Evolutionary conservation across 306 rosid genomes (phyloP).

Genomic region (Acmispon strigosus): DNA sequence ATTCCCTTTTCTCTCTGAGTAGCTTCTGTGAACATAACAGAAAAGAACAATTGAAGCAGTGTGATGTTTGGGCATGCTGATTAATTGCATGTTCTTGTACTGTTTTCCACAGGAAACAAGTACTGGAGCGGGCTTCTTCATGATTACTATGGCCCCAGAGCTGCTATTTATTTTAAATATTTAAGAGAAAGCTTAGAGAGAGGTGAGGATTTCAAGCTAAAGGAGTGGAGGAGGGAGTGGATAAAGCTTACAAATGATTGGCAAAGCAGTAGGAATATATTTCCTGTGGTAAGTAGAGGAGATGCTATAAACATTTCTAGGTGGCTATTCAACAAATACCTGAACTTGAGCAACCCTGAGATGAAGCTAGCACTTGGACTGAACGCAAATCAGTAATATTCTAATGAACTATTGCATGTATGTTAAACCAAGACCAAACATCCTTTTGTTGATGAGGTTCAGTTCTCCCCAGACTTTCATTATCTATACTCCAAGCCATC

Average conservation of each 20-base stretch:
- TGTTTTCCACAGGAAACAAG: conserved; percentile 53
- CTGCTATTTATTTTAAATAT: conserved; percentile 75
- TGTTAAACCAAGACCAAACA: conserved; percentile 11
- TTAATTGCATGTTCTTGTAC: background rate
- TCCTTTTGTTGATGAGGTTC: background rate
- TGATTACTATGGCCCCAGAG: conserved; percentile 82
- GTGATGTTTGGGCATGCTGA: background rate
- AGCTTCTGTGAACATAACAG: background rate
- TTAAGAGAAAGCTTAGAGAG: conserved; percentile 51
- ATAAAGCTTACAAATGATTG: conserved; percentile 84
- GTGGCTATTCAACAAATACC: conserved; percentile 57
- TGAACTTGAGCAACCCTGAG: conserved; percentile 34
- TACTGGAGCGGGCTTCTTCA: conserved; percentile 83
- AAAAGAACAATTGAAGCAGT: background rate
- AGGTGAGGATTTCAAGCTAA: conserved; percentile 42
- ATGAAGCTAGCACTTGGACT: background rate
- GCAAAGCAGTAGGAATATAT: conserved; percentile 55
- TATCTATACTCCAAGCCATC: no score
- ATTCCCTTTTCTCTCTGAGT: background rate
- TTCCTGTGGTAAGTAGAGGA: conserved; percentile 47
- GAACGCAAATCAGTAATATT: background rate
- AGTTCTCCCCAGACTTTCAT: background rate
- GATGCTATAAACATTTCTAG: conserved; percentile 50
- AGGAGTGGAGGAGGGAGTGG: conserved; percentile 83
- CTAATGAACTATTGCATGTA: background rate